phyloP scores from a whole-genome alignment of 768 basidiomycete species.

The Mycena metata region DNA sequence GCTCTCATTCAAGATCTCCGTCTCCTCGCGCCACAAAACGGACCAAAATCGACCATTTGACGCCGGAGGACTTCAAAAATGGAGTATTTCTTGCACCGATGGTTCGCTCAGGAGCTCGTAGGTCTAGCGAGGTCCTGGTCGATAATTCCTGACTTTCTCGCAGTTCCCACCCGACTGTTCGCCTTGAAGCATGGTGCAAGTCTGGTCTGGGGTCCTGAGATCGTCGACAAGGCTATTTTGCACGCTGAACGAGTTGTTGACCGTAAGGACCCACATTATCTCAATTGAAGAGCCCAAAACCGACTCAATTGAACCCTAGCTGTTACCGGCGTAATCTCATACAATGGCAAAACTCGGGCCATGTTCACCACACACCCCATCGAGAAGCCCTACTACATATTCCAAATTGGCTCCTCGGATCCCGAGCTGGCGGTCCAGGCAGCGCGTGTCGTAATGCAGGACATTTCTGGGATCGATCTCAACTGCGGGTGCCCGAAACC shows the following conservation, averaged over 20 bases:
- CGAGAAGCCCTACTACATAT: constrained; percentile 95
- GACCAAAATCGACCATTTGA: constrained; percentile 69
- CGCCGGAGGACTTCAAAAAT: constrained; percentile 83
- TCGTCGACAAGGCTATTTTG: constrained; percentile 95
- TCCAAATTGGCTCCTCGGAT: constrained; percentile 93
- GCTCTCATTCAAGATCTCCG: constrained; percentile 63
- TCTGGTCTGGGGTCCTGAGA: constrained; percentile 97
- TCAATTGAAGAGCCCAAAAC: neutral
- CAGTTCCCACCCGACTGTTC: constrained; percentile 89
- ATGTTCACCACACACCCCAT: constrained; percentile 95
- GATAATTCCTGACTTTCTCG: constrained; percentile 25
- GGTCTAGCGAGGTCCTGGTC: constrained; percentile 48
- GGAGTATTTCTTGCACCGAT: constrained; percentile 98
- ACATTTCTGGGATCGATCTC: constrained; percentile 95
- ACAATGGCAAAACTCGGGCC: constrained; percentile 84
- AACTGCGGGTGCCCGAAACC: constrained; percentile 99
- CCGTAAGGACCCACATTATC: constrained; percentile 65
- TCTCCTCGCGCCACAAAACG: constrained; percentile 67
- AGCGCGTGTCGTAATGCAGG: constrained; percentile 85
- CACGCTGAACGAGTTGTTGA: constrained; percentile 87
- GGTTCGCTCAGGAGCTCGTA: constrained; percentile 94
- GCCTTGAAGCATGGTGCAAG: constrained; percentile 94
- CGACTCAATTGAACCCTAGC: constrained; percentile 59
- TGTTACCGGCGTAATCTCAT: constrained; percentile 87
- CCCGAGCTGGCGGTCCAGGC: constrained; percentile 94